Conservation (phyloP, 208 protist species). For the Lotmaria passim region DNA sequence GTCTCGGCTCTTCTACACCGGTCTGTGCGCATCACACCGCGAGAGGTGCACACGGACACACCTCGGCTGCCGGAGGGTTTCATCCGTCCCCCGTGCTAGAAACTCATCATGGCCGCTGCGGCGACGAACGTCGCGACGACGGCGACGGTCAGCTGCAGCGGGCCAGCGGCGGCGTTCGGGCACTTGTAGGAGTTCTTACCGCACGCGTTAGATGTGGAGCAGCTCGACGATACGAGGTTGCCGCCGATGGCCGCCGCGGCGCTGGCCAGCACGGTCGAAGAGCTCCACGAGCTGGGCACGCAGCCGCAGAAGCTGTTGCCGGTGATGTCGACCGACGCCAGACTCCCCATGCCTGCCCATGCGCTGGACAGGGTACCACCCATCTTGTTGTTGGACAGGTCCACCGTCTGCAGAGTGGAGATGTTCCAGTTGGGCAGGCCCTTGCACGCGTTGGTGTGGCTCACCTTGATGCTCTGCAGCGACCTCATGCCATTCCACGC, state of each 20-base stretch:
- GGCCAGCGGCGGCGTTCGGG: neutral
- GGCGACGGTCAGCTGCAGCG: too few relatives aligned
- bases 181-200: too few relatives aligned
- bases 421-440: constrained; percentile 28
- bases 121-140: too few relatives aligned
- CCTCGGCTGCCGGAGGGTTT: too few relatives aligned
- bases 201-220: neutral
- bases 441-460: constrained; percentile 6
- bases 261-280: constrained; percentile 22
- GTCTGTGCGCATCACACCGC: too few relatives aligned
- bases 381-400: constrained; percentile 28
- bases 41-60: too few relatives aligned
- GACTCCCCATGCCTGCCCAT: constrained; percentile 17
- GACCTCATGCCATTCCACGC: constrained; percentile 30
- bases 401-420: constrained; percentile 1
- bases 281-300: constrained; percentile 3
- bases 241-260: constrained; percentile 8
- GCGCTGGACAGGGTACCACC: constrained; percentile 9
- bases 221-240: constrained; percentile 7
- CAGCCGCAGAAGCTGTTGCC: constrained; percentile 24
- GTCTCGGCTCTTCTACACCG: too few relatives aligned
- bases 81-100: too few relatives aligned
- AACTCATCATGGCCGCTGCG: too few relatives aligned
- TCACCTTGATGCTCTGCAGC: constrained; percentile 9
- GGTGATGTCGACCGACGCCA: constrained; percentile 24